Base-by-base conservation (phyloP, 306 rosid species). In the Medicago arabica region DNA sequence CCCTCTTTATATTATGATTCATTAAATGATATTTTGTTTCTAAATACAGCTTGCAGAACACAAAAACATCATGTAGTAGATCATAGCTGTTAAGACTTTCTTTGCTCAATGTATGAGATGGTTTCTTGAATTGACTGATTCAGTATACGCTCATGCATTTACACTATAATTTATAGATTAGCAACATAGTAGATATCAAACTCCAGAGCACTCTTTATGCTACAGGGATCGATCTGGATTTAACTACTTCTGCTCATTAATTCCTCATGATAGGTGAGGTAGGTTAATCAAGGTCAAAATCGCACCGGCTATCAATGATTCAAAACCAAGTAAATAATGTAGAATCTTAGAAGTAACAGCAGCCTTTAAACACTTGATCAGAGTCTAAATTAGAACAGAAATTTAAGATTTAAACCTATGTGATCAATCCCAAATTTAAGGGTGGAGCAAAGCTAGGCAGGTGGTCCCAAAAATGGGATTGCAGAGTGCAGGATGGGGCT, bases 101-200 rank as follows among this genome's bases (percentile, higher is more conserved):
- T 18, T 36, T 67, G 53, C 34, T 75, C 63, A 57, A 4, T 31
- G 60, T 54, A 7, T 34, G 67, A 77, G 31, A 65, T 71, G 78
- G 67, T 59, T 67, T 78, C 75, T 47, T 13, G 36, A 18, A 77
- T 23, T n/a, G 58, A 3, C 36, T 23, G 64, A 75, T 57, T 58
- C 14, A 71, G 47, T 60, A 15, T 9, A 9, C 16, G 65, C 60
- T 60, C 67, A 51, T 39, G 53, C 15, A 67, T 49, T 68, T 68
- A 11, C 6, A 23, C 18, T 28, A 60, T 31, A 31, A 8, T 36
- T 63, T 38, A 63, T 8, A 31, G 69, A 21, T 21, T 21, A 21
- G 23, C 23, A 21, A 21, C 23, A 21, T 21, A 21, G 23, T 60
- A 28, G 9, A 2, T 63, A 36, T 34, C 68, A n/a, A 63, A 7